Base-by-base conservation (phyloP, 2,329 filamentous ascomycete species). In the Onygenales sp. region DNA sequence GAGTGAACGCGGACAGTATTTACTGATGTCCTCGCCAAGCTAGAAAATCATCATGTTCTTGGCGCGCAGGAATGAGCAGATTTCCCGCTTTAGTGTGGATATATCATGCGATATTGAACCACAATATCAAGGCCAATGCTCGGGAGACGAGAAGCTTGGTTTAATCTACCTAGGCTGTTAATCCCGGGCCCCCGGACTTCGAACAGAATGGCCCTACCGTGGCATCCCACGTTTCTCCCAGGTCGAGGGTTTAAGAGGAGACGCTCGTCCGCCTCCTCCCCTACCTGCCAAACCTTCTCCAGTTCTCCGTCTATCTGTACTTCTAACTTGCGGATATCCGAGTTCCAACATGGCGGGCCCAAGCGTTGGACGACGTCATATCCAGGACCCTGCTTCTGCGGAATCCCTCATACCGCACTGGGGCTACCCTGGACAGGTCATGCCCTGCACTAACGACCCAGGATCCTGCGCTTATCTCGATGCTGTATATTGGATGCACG, bases 391-490 rank as follows among this genome's bases (percentile, higher is more conserved):
- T 55, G 69, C 62, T 60, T 68, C 70, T 33, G 73, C 69, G 33
- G 53, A 57, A 52, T 76, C 21, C 69, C 73, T 59, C 13, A 36
- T 43, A 31, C 69, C 68, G 47, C 77, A 82, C 59, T 84, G 80
- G 80, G 81, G 77, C 0, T 84, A 83, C 61, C 67, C 71, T 2
- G 69, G 71, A 51, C 74, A 80, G 17, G 70, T 75, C 1, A 49
- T 82, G 0, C 81, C 81, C 27, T 84, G 81, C 63, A 77, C 72
- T 27, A 82, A 75, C 56, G 81, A 83, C 63, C 61, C 69, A 0
- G 80, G 79, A 1, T 78, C 77, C 4, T 85, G 81, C 62, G 74
- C 67, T 37, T 85, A 84, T 62, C 70, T 82, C 32, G 77, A 80
- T 58, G 69, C 69, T 3, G 77, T 81, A 10, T 83, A 82, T 58